Conservation (phyloP, 2,329 filamentous ascomycete genomes). For the Fusarium piperis region DNA sequence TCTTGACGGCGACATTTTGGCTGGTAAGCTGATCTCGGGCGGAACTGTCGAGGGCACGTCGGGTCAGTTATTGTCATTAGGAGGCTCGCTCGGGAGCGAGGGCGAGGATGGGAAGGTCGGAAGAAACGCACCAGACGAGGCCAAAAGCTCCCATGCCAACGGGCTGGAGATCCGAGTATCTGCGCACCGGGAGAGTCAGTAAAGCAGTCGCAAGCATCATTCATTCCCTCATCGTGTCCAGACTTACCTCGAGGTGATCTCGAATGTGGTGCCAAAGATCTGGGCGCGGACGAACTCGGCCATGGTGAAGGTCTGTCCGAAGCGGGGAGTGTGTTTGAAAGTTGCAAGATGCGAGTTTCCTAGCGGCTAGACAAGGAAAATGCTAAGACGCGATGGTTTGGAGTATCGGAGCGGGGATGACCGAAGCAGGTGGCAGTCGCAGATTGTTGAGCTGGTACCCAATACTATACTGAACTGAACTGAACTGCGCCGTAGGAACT, state of each 20-base stretch:
- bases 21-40: slow-evolving; percentile 97
- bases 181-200: slow-evolving; percentile 50
- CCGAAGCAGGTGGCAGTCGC: slow-evolving; percentile 26
- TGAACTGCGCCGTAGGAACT: slow-evolving; percentile 10
- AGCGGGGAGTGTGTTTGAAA: slow-evolving; percentile 12
- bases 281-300: slow-evolving; percentile 99
- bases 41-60: slow-evolving; percentile 67
- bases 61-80: slow-evolving; percentile 8
- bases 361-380: slow-evolving; percentile 25
- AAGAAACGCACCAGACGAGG: slow-evolving; percentile 82
- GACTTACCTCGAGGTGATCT: slow-evolving; percentile 94
- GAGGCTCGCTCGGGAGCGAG: not conserved
- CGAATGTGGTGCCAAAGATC: slow-evolving; percentile 99
- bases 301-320: slow-evolving; percentile 68
- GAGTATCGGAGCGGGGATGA: slow-evolving; percentile 25
- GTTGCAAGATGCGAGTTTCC: slow-evolving; percentile 25
- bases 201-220: not conserved
- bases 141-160: slow-evolving; percentile 99
- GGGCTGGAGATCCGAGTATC: slow-evolving; percentile 97
- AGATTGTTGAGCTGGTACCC: slow-evolving; percentile 13
- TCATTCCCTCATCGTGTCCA: not conserved
- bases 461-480: not conserved
- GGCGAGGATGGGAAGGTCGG: slow-evolving; percentile 4
- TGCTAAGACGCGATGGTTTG: slow-evolving; percentile 12
- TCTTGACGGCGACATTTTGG: slow-evolving; percentile 98